Evolutionary conservation across 805 yeast species (phyloP), one percentile per base, ranked within the genome.

Genomic region (Pichia eremophila): DNA sequence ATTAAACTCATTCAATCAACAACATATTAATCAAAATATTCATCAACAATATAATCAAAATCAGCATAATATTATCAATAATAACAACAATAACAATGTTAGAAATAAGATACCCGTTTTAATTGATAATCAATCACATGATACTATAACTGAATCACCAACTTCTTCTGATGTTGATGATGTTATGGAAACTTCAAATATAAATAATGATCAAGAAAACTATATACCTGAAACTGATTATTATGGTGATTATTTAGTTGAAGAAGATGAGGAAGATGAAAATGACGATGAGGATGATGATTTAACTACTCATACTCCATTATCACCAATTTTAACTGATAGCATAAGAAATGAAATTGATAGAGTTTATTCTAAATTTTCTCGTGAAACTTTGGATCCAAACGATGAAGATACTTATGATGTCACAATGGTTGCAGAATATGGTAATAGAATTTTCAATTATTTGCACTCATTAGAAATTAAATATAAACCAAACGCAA

Each of bases 341-440:
- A 59, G 67, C 12, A 76, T 78, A 15, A 72, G 72, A 52, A 58
- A 61, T 12, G 80, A 81, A 54, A 68, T 84, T 49, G 71, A 70
- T 47, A 53, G 64, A 32, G 78, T 83, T 8, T 75, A 75, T 63
- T 62, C 62, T 12, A 71, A 73, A 56, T 78, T 76, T 56, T 70
- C 83, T 34, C 64, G 72, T 40, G 68, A 68, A 31, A 62, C 70
- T 1, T 69, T 84, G 44, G 91, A 84, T 62, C 84, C 80, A 35
- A 74, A 76, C 49, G 95, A 87, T 60, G 95, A 86, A 60, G 96
- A 87, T 61, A 82, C 88, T 0, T 82, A 70, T 61, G 95, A 87
- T 61, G 81, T 83, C 9, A 81, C 91, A 5, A 89, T 91, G 96
- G 97, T 86, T 28, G 79, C 88, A 46, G 99, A 91, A 68, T 91